Evolutionary conservation across 805 yeast genomes (phyloP).

Genomic region (Zygoascus tannicola): DNA sequence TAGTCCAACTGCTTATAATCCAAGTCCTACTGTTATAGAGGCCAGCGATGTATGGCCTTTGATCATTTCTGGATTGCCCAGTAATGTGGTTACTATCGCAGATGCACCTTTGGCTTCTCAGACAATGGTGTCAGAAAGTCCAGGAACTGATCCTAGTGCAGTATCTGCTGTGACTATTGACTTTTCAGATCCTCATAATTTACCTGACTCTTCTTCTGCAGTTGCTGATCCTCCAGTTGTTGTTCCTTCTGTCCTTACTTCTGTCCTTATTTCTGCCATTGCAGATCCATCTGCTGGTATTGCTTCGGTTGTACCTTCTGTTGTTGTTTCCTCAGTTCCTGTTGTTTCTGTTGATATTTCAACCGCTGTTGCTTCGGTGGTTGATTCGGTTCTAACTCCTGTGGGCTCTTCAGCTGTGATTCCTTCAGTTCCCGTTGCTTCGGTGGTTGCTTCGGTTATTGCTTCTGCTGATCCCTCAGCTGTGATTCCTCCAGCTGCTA

Average conservation of each 20-base stretch:
- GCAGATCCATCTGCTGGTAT: not conserved
- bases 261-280: not conserved
- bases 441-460: not conserved
- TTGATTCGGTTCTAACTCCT: not conserved
- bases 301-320: not conserved
- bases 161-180: too few relatives aligned
- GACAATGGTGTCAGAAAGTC: too few relatives aligned
- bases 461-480: not conserved
- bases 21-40: too few relatives aligned
- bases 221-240: constrained; percentile 2
- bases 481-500: not conserved
- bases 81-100: too few relatives aligned
- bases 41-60: too few relatives aligned
- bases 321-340: not conserved
- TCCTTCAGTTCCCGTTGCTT: not conserved
- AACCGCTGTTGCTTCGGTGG: not conserved
- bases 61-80: too few relatives aligned
- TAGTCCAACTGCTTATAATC: too few relatives aligned
- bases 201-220: too few relatives aligned
- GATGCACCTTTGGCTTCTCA: too few relatives aligned
- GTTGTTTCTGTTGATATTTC: not conserved
- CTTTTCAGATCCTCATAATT: too few relatives aligned
- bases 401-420: not conserved
- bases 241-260: not conserved
- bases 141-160: too few relatives aligned